Conservation (phyloP, 805 yeast species). For the Yarrowia bubula region DNA sequence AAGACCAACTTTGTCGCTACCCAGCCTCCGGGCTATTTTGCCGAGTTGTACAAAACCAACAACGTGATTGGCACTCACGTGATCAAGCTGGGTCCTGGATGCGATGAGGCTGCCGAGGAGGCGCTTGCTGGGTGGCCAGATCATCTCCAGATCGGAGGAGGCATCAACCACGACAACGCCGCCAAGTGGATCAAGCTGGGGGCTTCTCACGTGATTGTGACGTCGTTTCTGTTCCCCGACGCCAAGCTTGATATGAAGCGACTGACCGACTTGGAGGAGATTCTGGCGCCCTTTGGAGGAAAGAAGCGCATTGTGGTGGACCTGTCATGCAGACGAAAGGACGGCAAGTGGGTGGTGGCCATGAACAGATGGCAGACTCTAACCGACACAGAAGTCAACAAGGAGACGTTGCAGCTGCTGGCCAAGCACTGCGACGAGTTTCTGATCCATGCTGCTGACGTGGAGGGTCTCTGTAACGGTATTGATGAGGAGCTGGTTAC, state of each 20-base stretch:
- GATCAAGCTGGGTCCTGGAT: conserved; percentile 81
- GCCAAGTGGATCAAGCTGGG: conserved; percentile 67
- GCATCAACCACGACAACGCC: conserved; percentile 76
- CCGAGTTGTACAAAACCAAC: conserved; percentile 60
- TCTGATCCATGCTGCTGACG: conserved; percentile 96
- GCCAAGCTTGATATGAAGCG: conserved; percentile 54
- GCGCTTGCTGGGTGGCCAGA: conserved; percentile 77
- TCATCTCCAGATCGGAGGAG: conserved; percentile 87
- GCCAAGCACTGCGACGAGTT: conserved; percentile 77
- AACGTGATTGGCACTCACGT: conserved; percentile 80
- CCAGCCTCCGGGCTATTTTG: conserved; percentile 72
- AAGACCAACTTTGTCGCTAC: conserved; percentile 77
- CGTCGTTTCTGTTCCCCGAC: conserved; percentile 83
- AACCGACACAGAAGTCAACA: conserved; percentile 60
- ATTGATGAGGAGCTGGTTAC: conserved; percentile 77
- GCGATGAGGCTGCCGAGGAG: conserved; percentile 76
- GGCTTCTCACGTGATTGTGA: conserved; percentile 86
- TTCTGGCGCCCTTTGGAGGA: conserved; percentile 50
- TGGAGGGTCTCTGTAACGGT: conserved; percentile 93
- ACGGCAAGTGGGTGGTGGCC: conserved; percentile 84
- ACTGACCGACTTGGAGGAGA: conserved; percentile 47
- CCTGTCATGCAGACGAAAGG: conserved; percentile 70
- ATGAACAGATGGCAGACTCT: conserved; percentile 96
- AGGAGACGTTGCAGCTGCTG: conserved; percentile 53
- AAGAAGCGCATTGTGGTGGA: conserved; percentile 73